These are phyloP conservation scores for Leishmania martiniquensis DNA, from an alignment of 208 protist species.

Conservation along the genomic window DNA sequence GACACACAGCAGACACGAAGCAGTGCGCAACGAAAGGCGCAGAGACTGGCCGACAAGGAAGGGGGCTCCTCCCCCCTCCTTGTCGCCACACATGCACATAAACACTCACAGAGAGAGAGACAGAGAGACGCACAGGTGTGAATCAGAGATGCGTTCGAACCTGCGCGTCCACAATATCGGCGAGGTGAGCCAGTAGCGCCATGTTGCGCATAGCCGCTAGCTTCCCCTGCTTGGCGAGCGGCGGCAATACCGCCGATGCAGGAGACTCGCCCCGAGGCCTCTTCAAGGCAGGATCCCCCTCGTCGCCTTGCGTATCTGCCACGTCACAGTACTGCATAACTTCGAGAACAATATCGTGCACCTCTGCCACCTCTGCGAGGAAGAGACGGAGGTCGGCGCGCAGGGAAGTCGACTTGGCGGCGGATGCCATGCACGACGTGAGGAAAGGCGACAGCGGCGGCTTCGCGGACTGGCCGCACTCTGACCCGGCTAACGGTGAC, in stretches of 20 bases:
- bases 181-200: conserved; percentile 5
- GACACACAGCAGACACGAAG: no score
- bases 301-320: not conserved
- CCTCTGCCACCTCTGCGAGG: conserved; percentile 33
- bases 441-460: conserved; percentile 1
- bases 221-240: not conserved
- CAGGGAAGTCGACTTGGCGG: not conserved
- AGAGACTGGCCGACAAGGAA: no score
- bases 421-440: not conserved
- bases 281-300: not conserved
- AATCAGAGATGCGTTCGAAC: conserved; percentile 2
- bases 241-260: not conserved
- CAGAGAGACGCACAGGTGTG: not conserved
- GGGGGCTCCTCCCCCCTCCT: no score
- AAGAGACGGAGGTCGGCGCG: conserved; percentile 29
- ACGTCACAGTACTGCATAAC: conserved; percentile 2
- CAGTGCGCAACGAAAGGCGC: no score
- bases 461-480: not conserved
- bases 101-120: not conserved
- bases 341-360: conserved; percentile 11
- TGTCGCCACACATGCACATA: not conserved
- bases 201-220: not conserved
- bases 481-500: not conserved
- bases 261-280: not conserved
- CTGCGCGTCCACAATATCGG: conserved; percentile 6